Conservation (phyloP, 352 stramenopile species). For the Pythium grandisporangium region DNA sequence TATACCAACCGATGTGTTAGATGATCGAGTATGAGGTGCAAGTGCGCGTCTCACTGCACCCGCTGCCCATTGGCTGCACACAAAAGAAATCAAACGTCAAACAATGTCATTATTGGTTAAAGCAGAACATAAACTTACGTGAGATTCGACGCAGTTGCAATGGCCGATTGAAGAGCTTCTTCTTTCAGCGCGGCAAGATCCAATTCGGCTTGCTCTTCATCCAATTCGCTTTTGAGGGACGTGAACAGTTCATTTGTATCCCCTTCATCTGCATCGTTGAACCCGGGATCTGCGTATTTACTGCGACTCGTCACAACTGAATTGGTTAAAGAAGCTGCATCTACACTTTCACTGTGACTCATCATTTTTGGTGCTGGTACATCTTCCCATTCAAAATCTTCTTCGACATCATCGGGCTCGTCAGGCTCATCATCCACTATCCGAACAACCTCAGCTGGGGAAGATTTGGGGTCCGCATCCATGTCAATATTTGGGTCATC, state of each 20-base stretch:
- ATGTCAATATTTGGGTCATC: too few relatives aligned
- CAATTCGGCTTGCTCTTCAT: slow-evolving; percentile 58
- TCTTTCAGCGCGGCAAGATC: slow-evolving; percentile 50
- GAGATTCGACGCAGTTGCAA: slow-evolving; percentile 76
- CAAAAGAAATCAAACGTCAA: not conserved
- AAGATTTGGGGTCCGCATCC: too few relatives aligned
- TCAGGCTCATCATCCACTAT: too few relatives aligned
- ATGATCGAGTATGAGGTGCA: slow-evolving; percentile 45
- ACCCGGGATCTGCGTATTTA: too few relatives aligned
- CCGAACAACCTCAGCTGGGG: too few relatives aligned
- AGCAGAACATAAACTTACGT: slow-evolving; percentile 25
- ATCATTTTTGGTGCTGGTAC: too few relatives aligned
- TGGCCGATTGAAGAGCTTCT: slow-evolving; percentile 68
- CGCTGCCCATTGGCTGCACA: slow-evolving; percentile 68
- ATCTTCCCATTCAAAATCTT: slow-evolving; percentile 23
- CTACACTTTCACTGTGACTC: too few relatives aligned
- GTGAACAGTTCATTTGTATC: slow-evolving; percentile 31
- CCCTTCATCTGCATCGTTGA: slow-evolving; percentile 16
- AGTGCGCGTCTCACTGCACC: slow-evolving; percentile 65
- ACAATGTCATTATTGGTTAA: too few relatives aligned
- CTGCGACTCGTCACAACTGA: too few relatives aligned
- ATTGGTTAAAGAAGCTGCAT: too few relatives aligned
- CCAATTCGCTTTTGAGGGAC: slow-evolving; percentile 55
- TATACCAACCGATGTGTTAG: not conserved
- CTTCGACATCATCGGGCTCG: not conserved